A percentile compares a stretch with the other conserved stretches of the same genome.
phyloP scores from a whole-genome alignment of 306 rosid species.

The Fragaria vesca region DNA sequence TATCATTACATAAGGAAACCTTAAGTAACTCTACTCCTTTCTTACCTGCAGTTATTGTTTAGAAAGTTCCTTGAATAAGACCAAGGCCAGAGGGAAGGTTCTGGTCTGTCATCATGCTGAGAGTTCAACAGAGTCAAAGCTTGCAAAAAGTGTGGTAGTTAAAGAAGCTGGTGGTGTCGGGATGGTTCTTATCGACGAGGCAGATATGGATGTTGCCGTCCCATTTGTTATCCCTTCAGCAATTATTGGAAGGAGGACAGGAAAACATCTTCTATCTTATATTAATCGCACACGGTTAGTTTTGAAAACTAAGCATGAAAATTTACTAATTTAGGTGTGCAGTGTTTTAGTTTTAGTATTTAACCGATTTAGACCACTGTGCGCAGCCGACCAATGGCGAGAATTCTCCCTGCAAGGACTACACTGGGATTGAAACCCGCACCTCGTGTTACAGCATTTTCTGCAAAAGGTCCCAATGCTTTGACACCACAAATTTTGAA shows the following conservation, averaged over 20 bases:
- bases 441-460: slow-evolving; percentile 69
- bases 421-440: slow-evolving; percentile 66
- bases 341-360: slow-evolving; percentile 11
- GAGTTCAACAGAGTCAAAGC: slow-evolving; percentile 60
- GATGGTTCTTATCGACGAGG: slow-evolving; percentile 68
- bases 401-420: slow-evolving; percentile 58
- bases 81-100: slow-evolving; percentile 73
- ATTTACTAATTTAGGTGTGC: neutral
- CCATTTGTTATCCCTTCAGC: slow-evolving; percentile 78
- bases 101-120: slow-evolving; percentile 68
- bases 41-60: slow-evolving; percentile 60
- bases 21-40: slow-evolving; percentile 24
- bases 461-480: slow-evolving; percentile 80
- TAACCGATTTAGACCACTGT: slow-evolving; percentile 26
- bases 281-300: slow-evolving; percentile 53
- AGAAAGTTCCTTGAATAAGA: slow-evolving; percentile 67
- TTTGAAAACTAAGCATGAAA: slow-evolving; percentile 21
- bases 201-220: slow-evolving; percentile 52
- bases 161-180: slow-evolving; percentile 75
- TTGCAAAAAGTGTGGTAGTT: slow-evolving; percentile 58
- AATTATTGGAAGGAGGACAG: slow-evolving; percentile 46
- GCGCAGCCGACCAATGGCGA: slow-evolving; percentile 49
- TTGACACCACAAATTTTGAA: slow-evolving; percentile 77
- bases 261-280: slow-evolving; percentile 47
- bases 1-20: slow-evolving; percentile 24